A percentile compares a stretch with the other conserved stretches of the same genome.
These are phyloP conservation scores for Venustampulla echinocandica DNA, from an alignment of 495 filamentous ascomycete genomes.

Conservation along the genomic window DNA sequence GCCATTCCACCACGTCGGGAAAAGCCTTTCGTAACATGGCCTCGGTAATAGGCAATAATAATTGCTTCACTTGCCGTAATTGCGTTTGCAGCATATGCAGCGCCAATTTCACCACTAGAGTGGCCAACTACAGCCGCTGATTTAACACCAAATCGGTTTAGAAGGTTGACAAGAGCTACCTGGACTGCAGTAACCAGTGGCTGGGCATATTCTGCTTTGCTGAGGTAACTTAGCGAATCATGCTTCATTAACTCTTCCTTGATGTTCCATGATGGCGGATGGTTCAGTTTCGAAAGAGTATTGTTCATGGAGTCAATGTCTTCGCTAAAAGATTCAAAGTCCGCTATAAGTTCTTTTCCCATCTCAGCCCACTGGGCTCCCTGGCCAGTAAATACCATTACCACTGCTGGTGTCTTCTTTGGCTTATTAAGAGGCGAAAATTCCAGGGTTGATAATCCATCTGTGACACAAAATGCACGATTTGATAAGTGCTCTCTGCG, in stretches of 20 bases:
- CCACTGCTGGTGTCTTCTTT: background rate
- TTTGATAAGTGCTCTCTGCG: conserved; percentile 23
- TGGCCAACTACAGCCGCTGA: conserved; percentile 51
- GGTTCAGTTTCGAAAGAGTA: background rate
- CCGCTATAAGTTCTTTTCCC: conserved; percentile 41
- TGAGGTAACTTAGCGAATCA: conserved; percentile 34
- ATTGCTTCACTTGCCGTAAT: conserved; percentile 45
- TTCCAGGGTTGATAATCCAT: conserved; percentile 40
- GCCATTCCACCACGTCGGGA: conserved; percentile 36
- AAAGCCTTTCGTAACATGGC: conserved; percentile 12
- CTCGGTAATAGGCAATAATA: conserved; percentile 40
- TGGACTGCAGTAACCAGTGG: conserved; percentile 44
- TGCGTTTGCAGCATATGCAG: conserved; percentile 42
- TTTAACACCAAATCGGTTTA: conserved; percentile 42
- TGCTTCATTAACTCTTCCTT: background rate
- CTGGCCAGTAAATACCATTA: conserved; percentile 20
- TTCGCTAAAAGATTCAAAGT: conserved; percentile 28
- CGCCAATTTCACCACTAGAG: conserved; percentile 57
- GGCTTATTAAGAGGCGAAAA: background rate
- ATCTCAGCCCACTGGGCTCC: conserved; percentile 44
- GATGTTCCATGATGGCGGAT: background rate
- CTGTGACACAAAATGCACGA: conserved; percentile 18
- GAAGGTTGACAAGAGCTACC: conserved; percentile 43
- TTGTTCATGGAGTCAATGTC: background rate
- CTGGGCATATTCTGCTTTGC: conserved; percentile 40